A percentile compares a stretch with the other conserved stretches of the same genome.
phyloP scores from a whole-genome alignment of 73 alveolate species.

The Stentor coeruleus region DNA sequence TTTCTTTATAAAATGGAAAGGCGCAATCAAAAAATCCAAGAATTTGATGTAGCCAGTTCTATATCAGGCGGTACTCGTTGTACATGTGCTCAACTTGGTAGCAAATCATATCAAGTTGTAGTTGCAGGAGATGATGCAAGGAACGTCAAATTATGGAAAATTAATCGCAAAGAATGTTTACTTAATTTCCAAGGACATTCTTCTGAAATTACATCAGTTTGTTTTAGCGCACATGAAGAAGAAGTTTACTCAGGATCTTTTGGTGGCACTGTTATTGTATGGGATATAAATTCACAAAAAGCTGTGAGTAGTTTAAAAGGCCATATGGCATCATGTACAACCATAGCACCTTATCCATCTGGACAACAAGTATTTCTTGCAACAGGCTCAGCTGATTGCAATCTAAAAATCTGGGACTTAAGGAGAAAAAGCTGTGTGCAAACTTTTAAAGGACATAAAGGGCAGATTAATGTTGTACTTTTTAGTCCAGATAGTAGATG shows the following conservation, averaged over 20 bases:
- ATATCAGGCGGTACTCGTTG: background rate
- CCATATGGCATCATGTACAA: constrained; percentile 42
- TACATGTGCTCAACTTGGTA: constrained; percentile 49
- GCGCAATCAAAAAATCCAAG: background rate
- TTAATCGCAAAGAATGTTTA: constrained; percentile 33
- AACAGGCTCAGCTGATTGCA: constrained; percentile 59
- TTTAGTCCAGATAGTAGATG: constrained; percentile 65
- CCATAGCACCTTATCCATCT: constrained; percentile 42
- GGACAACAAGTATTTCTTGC: constrained; percentile 34
- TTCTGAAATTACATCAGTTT: constrained; percentile 45
- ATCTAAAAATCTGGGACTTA: constrained; percentile 65
- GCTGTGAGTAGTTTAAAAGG: constrained; percentile 43
- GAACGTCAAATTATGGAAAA: constrained; percentile 42
- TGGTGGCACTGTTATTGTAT: constrained; percentile 62
- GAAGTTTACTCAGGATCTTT: constrained; percentile 55
- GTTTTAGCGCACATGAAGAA: constrained; percentile 38
- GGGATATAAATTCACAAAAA: constrained; percentile 51
- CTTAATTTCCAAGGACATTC: constrained; percentile 46
- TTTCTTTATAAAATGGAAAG: background rate
- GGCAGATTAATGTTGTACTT: constrained; percentile 36
- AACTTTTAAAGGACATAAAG: constrained; percentile 54
- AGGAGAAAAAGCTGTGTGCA: constrained; percentile 40
- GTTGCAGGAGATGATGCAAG: constrained; percentile 55
- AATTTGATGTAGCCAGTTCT: background rate
- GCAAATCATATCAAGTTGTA: constrained; percentile 31